Percentiles rank a stretch among this genome's conserved stretches.
phyloP scores from a whole-genome alignment of 495 filamentous ascomycete species.

The Penicillium taxi region DNA sequence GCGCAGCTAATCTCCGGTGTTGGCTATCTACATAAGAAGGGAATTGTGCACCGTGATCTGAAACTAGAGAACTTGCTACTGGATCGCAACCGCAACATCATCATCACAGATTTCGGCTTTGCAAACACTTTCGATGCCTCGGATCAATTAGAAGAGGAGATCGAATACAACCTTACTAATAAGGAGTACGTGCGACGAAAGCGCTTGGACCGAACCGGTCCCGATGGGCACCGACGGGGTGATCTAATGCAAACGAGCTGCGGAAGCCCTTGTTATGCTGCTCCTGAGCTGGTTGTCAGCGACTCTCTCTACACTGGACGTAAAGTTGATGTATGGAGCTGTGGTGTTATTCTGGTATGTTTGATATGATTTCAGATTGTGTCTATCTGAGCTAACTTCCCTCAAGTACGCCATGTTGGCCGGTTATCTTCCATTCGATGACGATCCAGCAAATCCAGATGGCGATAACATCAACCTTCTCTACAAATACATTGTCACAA shows the following conservation, averaged over 20 bases:
- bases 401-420: conserved; percentile 95
- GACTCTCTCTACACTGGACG: conserved; percentile 94
- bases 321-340: conserved; percentile 99
- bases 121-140: conserved; percentile 90
- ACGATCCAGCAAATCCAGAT: conserved; percentile 97
- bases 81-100: conserved; percentile 95
- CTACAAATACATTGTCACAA: conserved; percentile 99
- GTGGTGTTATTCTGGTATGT: conserved; percentile 89
- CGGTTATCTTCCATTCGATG: conserved; percentile 97
- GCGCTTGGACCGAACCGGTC: conserved; percentile 72
- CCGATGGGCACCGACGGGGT: conserved; percentile 70
- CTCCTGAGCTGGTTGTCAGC: conserved; percentile 94
- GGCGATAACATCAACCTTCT: conserved; percentile 98
- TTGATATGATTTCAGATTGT: background rate
- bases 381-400: conserved; percentile 5
- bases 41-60: conserved; percentile 94
- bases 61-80: conserved; percentile 96
- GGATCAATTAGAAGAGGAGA: conserved; percentile 83
- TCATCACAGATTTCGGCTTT: conserved; percentile 99
- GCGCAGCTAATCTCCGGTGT: conserved; percentile 95
- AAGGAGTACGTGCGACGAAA: conserved; percentile 74
- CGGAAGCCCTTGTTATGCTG: conserved; percentile 77
- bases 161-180: conserved; percentile 79
- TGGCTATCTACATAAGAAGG: conserved; percentile 97
- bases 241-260: conserved; percentile 54